These are phyloP conservation scores for Aspergillus bertholletiae DNA, from an alignment of 495 filamentous ascomycete genomes.

Conservation along the genomic window DNA sequence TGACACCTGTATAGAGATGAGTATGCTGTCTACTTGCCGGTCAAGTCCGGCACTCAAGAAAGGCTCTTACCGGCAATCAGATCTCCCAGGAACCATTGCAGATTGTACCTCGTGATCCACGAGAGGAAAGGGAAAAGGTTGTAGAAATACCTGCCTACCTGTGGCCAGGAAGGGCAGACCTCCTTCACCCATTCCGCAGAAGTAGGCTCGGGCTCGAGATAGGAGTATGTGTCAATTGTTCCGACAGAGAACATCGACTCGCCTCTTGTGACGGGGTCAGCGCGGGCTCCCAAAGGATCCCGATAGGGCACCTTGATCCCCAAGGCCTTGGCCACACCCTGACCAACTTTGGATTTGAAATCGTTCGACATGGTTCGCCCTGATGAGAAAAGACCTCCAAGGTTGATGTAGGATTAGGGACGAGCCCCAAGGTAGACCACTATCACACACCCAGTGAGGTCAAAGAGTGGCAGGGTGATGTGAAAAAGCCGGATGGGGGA, in stretches of 20 bases:
- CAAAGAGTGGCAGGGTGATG: neutral
- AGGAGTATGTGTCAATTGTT: constrained; percentile 72
- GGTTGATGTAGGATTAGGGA: neutral
- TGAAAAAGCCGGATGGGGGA: neutral
- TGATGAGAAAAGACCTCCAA: constrained; percentile 5
- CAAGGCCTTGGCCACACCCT: constrained; percentile 71
- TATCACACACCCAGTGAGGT: neutral
- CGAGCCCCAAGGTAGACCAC: neutral
- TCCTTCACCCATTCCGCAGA: constrained; percentile 66
- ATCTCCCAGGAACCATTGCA: constrained; percentile 85
- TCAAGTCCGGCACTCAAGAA: neutral
- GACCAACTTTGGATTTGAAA: constrained; percentile 56
- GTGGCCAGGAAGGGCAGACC: constrained; percentile 51
- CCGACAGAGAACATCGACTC: constrained; percentile 77
- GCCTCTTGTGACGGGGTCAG: constrained; percentile 59
- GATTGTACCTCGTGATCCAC: constrained; percentile 88
- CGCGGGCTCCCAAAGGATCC: constrained; percentile 46
- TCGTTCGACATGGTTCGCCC: constrained; percentile 35
- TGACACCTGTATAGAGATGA: constrained; percentile 62
- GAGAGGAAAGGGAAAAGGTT: constrained; percentile 80
- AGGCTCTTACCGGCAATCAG: constrained; percentile 74
- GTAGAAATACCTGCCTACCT: constrained; percentile 56
- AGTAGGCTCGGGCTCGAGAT: constrained; percentile 79
- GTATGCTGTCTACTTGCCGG: constrained; percentile 5
- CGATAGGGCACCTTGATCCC: constrained; percentile 78